phyloP scores from a whole-genome alignment of 2,329 filamentous ascomycete species.

The Blastomyces emzantsi region DNA sequence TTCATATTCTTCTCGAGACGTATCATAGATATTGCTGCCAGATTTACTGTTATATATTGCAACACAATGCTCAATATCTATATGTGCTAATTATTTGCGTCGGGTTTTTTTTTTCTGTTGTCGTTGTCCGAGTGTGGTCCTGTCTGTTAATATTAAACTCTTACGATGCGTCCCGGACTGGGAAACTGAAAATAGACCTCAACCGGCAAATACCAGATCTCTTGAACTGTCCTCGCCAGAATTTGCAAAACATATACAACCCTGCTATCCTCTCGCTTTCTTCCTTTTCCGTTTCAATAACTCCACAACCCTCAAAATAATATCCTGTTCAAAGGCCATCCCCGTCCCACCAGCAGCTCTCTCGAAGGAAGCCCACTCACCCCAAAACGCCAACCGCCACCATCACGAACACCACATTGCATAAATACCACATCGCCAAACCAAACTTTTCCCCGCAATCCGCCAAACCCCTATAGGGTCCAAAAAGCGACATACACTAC shows the following conservation, averaged over 20 bases:
- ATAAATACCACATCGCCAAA: slow-evolving; percentile 3
- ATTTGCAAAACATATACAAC: neutral
- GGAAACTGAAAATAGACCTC: neutral
- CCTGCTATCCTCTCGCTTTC: neutral
- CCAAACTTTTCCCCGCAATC: neutral
- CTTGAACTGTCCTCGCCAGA: neutral
- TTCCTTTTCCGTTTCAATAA: neutral
- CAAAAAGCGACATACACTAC: neutral
- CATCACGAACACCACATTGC: too few species aligned
- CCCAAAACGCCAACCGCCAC: slow-evolving; percentile 9
- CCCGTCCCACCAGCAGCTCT: neutral
- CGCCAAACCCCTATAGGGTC: neutral
- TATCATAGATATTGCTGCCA: neutral
- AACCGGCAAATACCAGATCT: neutral
- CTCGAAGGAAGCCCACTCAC: neutral
- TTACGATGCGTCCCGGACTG: neutral
- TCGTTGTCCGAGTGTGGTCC: neutral
- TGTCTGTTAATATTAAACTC: too few species aligned
- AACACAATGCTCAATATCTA: neutral
- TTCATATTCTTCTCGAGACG: neutral
- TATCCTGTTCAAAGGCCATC: neutral
- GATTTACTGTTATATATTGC: neutral
- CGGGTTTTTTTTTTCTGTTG: neutral
- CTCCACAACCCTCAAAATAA: neutral
- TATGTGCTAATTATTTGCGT: neutral